phyloP scores from a whole-genome alignment of 768 basidiomycete species.

The Trametes meyenii region DNA sequence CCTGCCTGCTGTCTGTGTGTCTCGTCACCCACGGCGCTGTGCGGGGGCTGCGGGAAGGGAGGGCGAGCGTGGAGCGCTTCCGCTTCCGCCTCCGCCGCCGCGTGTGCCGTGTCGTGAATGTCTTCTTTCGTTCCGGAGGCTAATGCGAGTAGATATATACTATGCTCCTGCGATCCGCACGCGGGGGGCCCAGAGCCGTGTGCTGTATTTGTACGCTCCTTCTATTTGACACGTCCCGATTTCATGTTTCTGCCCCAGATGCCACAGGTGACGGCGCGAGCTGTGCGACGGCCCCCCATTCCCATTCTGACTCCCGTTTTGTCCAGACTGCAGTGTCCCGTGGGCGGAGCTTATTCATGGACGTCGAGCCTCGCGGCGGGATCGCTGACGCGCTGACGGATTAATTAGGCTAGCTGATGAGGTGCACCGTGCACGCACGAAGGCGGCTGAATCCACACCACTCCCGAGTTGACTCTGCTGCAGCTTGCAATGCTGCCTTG shows the following conservation, averaged over 20 bases:
- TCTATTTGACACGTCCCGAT: background rate
- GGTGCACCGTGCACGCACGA: no score
- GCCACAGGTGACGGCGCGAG: no score
- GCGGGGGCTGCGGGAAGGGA: background rate
- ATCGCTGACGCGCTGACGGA: no score
- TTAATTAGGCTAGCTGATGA: no score
- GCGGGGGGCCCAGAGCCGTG: background rate
- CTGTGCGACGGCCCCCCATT: no score
- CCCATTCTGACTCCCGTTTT: no score
- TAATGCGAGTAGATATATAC: slow-evolving; percentile 11
- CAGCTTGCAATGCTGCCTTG: background rate
- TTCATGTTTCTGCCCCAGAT: background rate
- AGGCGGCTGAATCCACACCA: no score
- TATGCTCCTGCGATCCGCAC: background rate
- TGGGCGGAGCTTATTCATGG: no score
- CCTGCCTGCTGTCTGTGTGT: no score
- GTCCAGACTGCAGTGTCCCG: no score
- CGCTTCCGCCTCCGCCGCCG: background rate
- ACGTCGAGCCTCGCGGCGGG: no score
- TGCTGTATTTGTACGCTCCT: slow-evolving; percentile 20
- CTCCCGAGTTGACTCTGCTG: background rate
- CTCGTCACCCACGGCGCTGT: background rate
- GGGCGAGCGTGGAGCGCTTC: background rate
- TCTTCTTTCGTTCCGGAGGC: slow-evolving; percentile 5
- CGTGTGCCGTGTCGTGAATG: background rate